Conservation (phyloP, 768 basidiomycete genomes). For the Exsudoporus frostii region DNA sequence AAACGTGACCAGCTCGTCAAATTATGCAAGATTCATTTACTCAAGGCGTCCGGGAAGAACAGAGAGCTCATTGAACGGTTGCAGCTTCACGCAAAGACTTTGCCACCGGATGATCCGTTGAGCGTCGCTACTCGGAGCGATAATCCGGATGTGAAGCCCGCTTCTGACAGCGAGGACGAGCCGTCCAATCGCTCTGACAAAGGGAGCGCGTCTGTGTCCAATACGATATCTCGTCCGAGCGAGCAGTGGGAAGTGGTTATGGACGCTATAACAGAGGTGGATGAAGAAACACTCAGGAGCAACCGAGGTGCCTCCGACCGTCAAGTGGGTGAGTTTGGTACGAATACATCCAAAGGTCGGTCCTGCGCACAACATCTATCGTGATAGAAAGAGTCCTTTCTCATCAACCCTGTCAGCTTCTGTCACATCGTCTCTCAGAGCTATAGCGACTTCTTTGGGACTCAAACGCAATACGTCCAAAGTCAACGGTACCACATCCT, state of each 20-base stretch:
- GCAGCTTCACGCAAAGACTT: slow-evolving; percentile 60
- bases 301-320: slow-evolving; percentile 39
- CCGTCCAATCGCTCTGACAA: slow-evolving; percentile 23
- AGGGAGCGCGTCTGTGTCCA: slow-evolving; percentile 2
- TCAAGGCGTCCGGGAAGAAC: slow-evolving; percentile 82
- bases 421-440: slow-evolving; percentile 72
- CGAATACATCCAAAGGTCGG: slow-evolving; percentile 61
- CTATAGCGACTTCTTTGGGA: slow-evolving; percentile 72
- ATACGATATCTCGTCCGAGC: slow-evolving; percentile 53
- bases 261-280: slow-evolving; percentile 71
- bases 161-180: slow-evolving; percentile 33
- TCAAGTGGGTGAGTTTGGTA: slow-evolving; percentile 69
- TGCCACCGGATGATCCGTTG: slow-evolving; percentile 55
- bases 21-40: slow-evolving; percentile 77
- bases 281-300: slow-evolving; percentile 45
- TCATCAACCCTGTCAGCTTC: slow-evolving; percentile 38
- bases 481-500: slow-evolving; percentile 16
- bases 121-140: slow-evolving; percentile 56
- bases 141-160: slow-evolving; percentile 28
- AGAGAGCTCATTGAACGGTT: slow-evolving; percentile 67
- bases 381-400: not conserved
- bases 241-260: slow-evolving; percentile 88
- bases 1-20: slow-evolving; percentile 83
- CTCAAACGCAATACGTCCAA: slow-evolving; percentile 48
- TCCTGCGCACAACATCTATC: slow-evolving; percentile 3